These are phyloP conservation scores for Sarocladium strictum DNA, from an alignment of 2,329 filamentous ascomycete genomes.

Conservation along the genomic window DNA sequence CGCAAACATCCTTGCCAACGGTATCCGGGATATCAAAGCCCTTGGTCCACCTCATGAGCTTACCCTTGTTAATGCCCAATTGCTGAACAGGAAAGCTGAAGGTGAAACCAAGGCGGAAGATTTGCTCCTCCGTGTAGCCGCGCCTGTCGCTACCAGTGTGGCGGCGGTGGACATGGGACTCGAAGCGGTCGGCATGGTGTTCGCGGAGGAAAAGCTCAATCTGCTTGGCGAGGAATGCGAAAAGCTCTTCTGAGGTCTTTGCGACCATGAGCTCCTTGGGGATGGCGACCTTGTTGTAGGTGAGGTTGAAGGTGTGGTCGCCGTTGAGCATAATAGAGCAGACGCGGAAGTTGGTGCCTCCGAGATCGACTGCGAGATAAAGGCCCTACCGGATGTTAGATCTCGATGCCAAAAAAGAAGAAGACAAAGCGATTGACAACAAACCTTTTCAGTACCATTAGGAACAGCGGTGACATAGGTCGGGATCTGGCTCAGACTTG, in stretches of 20 bases:
- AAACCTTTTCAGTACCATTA: slow-evolving; percentile 94
- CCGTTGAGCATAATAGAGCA: slow-evolving; percentile 92
- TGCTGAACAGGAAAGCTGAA: slow-evolving; percentile 97
- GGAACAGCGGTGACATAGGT: slow-evolving; percentile 95
- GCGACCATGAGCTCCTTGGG: slow-evolving; percentile 87
- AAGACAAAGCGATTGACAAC: background rate
- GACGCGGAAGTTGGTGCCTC: slow-evolving; percentile 96
- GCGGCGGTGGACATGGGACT: slow-evolving; percentile 60
- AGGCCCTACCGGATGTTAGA: slow-evolving; percentile 56
- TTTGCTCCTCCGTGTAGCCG: slow-evolving; percentile 62
- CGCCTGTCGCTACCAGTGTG: slow-evolving; percentile 52
- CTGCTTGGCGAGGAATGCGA: slow-evolving; percentile 87
- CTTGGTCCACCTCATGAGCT: slow-evolving; percentile 95
- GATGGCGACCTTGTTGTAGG: slow-evolving; percentile 86
- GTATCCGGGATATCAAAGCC: slow-evolving; percentile 96
- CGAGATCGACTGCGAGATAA: slow-evolving; percentile 95
- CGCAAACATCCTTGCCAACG: slow-evolving; percentile 90
- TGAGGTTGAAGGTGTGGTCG: slow-evolving; percentile 90
- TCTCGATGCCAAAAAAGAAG: background rate
- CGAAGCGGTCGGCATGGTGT: slow-evolving; percentile 86
- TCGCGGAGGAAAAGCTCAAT: slow-evolving; percentile 81
- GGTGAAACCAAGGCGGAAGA: slow-evolving; percentile 95
- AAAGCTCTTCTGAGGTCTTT: slow-evolving; percentile 79
- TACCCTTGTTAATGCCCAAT: slow-evolving; percentile 89
- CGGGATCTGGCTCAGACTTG: slow-evolving; percentile 89